Evolutionary conservation across 345 rosid genomes (phyloP).

Genomic region (Brassica rapa): DNA sequence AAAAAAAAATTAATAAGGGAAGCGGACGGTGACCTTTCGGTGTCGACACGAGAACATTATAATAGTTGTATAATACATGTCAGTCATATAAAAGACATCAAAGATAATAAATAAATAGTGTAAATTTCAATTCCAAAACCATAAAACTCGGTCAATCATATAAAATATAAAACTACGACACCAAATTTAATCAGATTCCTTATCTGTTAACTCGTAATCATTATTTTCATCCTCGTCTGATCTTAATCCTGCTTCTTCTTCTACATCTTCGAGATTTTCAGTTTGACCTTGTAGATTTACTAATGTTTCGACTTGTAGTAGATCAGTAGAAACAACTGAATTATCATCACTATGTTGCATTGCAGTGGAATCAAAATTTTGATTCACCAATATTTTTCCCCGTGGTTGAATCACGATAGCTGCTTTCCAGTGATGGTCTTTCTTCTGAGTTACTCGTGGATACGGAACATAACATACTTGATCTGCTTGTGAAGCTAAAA

Average conservation of each 20-base stretch:
- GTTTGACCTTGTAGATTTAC: not conserved
- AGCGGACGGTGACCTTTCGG: not conserved
- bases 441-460: not conserved
- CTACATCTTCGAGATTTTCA: not conserved
- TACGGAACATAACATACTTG: not conserved
- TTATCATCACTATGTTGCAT: not conserved
- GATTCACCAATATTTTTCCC: not conserved
- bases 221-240: not conserved
- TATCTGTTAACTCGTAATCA: no score
- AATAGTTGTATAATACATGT: no score
- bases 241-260: not conserved
- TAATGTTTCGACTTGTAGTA: not conserved
- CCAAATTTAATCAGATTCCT: not conserved
- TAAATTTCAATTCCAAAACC: not conserved
- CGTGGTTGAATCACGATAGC: not conserved
- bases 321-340: not conserved
- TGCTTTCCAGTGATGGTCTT: not conserved
- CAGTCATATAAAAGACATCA: not conserved
- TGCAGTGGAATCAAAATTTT: not conserved
- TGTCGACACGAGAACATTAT: not conserved
- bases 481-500: not conserved
- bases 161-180: not conserved
- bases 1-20: no score
- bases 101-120: not conserved
- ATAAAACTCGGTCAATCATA: not conserved